Base-by-base conservation (phyloP, 495 filamentous ascomycete species). In the Penicillium riverlandense region DNA sequence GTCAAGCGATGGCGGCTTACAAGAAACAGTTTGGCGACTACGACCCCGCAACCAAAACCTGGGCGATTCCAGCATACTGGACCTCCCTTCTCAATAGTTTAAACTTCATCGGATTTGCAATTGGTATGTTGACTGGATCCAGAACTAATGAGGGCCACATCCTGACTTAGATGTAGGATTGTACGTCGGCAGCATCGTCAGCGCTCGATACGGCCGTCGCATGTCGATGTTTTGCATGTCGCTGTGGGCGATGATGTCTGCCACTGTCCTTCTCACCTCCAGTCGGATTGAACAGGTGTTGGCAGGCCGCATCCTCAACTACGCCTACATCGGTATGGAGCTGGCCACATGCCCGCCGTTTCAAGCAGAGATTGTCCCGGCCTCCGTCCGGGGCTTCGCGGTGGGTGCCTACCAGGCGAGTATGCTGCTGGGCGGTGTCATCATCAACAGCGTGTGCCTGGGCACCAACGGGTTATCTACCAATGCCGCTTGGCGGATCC, bases 261-360 rank as follows among this genome's bases (percentile, higher is more conserved):
- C 63, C 8, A 55, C 61, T 4, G 47, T 68, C 6, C 40, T 63
- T 3, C 40, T 66, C 14, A 66, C 63, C 6, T 59, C 65, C 4
- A 31, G 39, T 6, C 54, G 43, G 6, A 50, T 41, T 10, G 50
- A 46, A n/a, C 65, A 68, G 33, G 52, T 68, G 4, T 49, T 65
- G 29, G 52, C 55, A 6, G 63, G 50, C 8, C 53, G 63, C 15
- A 58, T 62, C 29, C 35, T 68, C 11, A 59, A 62, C 28, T 68
- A 63, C 54, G 37, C 55, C 12, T 67, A 66, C 39, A 53, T 67
- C n/a, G 64, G 62, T 14, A 66, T 67, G 60, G 58, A 67, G 28
- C 43, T 67, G 14, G 50, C 64, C 8, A 54, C 55, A 7, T 52
- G 54, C 10, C 62, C 64, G 8, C 49, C 56, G 6, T 57, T 59